A percentile compares a stretch with the other conserved stretches of the same genome.
phyloP scores from a whole-genome alignment of 352 stramenopile species.

The Pythium phragmitis region DNA sequence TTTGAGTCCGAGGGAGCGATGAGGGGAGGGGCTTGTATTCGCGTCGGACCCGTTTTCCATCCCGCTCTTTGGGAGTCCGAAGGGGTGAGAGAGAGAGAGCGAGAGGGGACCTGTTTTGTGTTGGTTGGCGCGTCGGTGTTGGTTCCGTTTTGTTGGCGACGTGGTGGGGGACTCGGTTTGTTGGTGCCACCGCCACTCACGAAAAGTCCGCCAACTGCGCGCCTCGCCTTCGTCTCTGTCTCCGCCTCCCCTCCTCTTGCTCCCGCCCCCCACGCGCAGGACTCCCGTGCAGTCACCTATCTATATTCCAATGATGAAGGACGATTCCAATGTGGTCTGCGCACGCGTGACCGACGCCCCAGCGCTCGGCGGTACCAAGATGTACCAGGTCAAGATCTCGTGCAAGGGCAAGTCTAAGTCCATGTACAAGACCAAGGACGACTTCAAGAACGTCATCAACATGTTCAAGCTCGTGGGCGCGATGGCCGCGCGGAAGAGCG shows the following conservation, averaged over 20 bases:
- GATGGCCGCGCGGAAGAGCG: constrained; percentile 56
- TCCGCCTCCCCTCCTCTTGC: neutral
- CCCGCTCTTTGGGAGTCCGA: constrained; percentile 9
- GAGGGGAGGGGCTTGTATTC: constrained; percentile 22
- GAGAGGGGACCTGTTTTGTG: constrained; percentile 11
- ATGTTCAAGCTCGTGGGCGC: constrained; percentile 79
- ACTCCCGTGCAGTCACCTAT: neutral
- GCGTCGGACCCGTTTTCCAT: constrained; percentile 4
- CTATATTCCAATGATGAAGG: constrained; percentile 44
- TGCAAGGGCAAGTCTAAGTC: constrained; percentile 76
- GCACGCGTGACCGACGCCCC: constrained; percentile 62
- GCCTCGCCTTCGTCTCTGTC: neutral
- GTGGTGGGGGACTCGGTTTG: constrained; percentile 8
- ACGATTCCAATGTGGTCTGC: constrained; percentile 40
- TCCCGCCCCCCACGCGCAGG: neutral
- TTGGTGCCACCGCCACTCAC: constrained; percentile 17
- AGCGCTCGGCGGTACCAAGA: constrained; percentile 66
- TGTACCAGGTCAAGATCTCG: constrained; percentile 80
- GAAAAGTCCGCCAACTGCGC: constrained; percentile 26
- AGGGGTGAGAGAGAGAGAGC: constrained; percentile 13
- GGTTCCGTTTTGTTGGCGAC: constrained; percentile 26
- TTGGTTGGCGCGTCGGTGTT: constrained; percentile 21
- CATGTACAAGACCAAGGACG: constrained; percentile 83
- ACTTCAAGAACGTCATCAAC: constrained; percentile 79
- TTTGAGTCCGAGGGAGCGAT: neutral